Evolutionary conservation across 306 rosid genomes (phyloP).

Genomic region (Sindora glabra): DNA sequence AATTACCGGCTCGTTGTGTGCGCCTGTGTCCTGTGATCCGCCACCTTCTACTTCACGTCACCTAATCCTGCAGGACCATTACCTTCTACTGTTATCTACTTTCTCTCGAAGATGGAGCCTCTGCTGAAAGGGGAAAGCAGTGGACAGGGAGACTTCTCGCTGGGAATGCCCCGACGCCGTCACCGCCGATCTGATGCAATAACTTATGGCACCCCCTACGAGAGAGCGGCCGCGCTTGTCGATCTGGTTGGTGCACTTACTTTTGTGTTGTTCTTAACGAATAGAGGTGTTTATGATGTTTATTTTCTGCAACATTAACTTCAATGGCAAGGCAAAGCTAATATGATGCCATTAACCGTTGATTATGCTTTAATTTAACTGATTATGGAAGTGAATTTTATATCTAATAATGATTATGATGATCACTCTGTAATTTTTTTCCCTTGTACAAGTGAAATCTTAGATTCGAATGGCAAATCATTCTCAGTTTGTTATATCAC

Average conservation of each 20-base stretch:
- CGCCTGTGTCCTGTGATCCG: no score
- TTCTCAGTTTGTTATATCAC: no score
- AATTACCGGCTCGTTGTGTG: no score
- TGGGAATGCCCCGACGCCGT: no score
- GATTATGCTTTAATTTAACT: background rate
- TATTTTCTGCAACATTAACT: background rate
- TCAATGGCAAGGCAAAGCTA: background rate
- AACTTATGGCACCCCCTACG: slow-evolving; percentile 53
- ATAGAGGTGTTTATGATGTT: background rate
- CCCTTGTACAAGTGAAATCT: slow-evolving; percentile 1
- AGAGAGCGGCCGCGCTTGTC: slow-evolving; percentile 82
- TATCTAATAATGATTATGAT: background rate
- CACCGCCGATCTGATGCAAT: slow-evolving; percentile 59
- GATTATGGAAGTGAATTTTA: background rate
- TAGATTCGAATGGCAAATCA: no score
- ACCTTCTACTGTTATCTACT: no score
- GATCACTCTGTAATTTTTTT: background rate
- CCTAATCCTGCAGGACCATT: no score
- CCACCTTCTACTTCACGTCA: no score
- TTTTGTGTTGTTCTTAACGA: background rate
- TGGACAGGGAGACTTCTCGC: background rate
- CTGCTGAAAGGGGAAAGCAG: slow-evolving; percentile 59
- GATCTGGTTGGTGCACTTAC: slow-evolving; percentile 61
- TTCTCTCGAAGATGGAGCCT: slow-evolving; percentile 40
- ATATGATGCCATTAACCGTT: background rate